A percentile compares a stretch with the other conserved stretches of the same genome.
Evolutionary conservation across 495 filamentous ascomycete genomes (phyloP).

Genomic region (Neurospora sp.): DNA sequence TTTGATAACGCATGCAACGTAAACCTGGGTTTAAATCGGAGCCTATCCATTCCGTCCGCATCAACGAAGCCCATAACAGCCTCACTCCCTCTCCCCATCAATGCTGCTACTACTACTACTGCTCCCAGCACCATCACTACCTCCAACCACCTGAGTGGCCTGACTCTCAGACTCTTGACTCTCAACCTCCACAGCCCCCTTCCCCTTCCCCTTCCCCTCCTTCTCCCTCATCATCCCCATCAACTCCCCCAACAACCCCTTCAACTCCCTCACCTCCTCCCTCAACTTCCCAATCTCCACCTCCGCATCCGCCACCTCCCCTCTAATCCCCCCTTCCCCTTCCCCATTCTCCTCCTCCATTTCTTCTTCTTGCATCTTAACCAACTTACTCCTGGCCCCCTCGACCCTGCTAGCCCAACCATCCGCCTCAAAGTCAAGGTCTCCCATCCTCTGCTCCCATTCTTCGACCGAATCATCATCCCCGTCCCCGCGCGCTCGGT

Average conservation of each 20-base stretch:
- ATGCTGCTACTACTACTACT: neutral
- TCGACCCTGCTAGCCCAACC: constrained; percentile 72
- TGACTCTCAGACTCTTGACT: neutral
- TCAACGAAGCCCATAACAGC: neutral
- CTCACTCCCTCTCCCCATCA: neutral
- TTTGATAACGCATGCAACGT: too few species aligned
- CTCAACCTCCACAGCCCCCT: neutral
- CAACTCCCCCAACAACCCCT: constrained; percentile 53
- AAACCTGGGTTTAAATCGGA: too few species aligned
- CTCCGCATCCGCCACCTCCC: constrained; percentile 56
- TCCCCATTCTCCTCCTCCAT: neutral
- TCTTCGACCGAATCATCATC: constrained; percentile 85
- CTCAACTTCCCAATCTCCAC: constrained; percentile 58
- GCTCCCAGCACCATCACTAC: neutral
- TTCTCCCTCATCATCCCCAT: constrained; percentile 29
- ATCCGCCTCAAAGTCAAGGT: constrained; percentile 68
- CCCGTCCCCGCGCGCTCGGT: constrained; percentile 70
- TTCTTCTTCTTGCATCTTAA: neutral
- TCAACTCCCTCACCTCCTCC: constrained; percentile 60
- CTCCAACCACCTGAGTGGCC: neutral
- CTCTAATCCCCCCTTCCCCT: neutral
- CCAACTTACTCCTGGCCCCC: constrained; percentile 62
- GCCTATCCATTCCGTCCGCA: neutral
- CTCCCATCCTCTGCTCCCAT: constrained; percentile 73
- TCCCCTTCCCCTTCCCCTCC: neutral